Conservation (phyloP, 2,329 filamentous ascomycete species). For the Ramularia endophylla region DNA sequence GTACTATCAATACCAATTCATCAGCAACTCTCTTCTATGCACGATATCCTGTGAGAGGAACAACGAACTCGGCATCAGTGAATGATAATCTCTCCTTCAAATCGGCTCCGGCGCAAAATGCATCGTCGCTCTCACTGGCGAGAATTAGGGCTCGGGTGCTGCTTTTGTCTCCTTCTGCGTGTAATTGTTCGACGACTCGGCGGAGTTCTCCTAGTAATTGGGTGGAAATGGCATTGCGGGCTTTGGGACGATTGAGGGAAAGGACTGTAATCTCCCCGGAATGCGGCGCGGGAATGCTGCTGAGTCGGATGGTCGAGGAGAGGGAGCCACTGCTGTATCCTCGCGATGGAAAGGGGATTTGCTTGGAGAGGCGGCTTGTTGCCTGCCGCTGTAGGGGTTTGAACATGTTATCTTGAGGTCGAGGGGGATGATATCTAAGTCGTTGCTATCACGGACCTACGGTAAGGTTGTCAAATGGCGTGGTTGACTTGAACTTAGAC, state of each 20-base stretch:
- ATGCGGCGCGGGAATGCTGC: conserved; percentile 68
- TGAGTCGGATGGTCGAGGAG: conserved; percentile 54
- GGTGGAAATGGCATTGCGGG: conserved; percentile 86
- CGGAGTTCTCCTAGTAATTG: conserved; percentile 67
- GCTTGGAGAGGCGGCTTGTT: too few species aligned
- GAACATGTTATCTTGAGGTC: too few species aligned
- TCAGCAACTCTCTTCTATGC: conserved; percentile 4
- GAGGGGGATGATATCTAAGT: too few species aligned
- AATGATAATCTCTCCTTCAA: conserved; percentile 81
- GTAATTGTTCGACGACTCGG: conserved; percentile 66
- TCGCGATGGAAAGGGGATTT: too few species aligned
- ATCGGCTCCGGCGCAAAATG: conserved; percentile 93
- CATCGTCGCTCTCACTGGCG: conserved; percentile 75
- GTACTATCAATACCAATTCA: conserved; percentile 58
- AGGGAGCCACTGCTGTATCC: too few species aligned
- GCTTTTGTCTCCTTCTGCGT: conserved; percentile 49
- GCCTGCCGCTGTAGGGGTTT: too few species aligned
- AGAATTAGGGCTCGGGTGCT: conserved; percentile 75
- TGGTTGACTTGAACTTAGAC: too few species aligned
- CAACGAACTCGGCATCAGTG: conserved; percentile 65
- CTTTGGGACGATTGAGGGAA: conserved; percentile 74
- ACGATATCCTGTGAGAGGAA: too few species aligned
- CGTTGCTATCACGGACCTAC: too few species aligned
- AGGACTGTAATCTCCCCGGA: conserved; percentile 82
- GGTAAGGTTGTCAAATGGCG: too few species aligned